These are phyloP conservation scores for Teunomyces stri DNA, from an alignment of 805 yeast genomes.

Conservation along the genomic window DNA sequence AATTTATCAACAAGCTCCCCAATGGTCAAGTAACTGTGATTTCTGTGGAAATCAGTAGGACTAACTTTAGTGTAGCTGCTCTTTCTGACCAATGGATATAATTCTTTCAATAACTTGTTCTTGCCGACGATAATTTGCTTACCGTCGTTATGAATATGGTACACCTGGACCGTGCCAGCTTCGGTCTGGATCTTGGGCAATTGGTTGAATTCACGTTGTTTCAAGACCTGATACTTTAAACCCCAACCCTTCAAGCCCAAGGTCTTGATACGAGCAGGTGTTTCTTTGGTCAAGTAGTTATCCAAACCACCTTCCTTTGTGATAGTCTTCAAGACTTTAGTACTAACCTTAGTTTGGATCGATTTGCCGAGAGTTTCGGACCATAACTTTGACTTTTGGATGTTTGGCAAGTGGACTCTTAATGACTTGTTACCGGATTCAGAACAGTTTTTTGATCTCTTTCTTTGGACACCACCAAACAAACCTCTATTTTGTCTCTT, in stretches of 20 bases:
- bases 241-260: slow-evolving; percentile 93
- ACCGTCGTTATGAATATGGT: slow-evolving; percentile 47
- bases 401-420: slow-evolving; percentile 79
- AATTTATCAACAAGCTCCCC: slow-evolving; percentile 51
- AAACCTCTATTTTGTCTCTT: slow-evolving; percentile 86
- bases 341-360: slow-evolving; percentile 61
- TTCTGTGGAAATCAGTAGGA: slow-evolving; percentile 46
- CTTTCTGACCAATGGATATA: slow-evolving; percentile 50
- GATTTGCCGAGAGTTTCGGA: slow-evolving; percentile 68
- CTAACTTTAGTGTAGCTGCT: slow-evolving; percentile 44
- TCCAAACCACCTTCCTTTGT: slow-evolving; percentile 95
- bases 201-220: slow-evolving; percentile 37
- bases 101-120: slow-evolving; percentile 53
- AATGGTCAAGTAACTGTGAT: slow-evolving; percentile 43
- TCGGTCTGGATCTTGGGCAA: slow-evolving; percentile 34
- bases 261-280: slow-evolving; percentile 86
- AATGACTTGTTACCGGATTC: slow-evolving; percentile 73
- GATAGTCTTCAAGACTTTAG: slow-evolving; percentile 82
- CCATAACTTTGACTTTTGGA: slow-evolving; percentile 74
- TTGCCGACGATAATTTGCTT: slow-evolving; percentile 59
- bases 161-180: slow-evolving; percentile 39
- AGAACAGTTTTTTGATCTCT: slow-evolving; percentile 73
- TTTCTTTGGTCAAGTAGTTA: slow-evolving; percentile 80
- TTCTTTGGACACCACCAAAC: slow-evolving; percentile 83
- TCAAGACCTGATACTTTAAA: slow-evolving; percentile 71